Conservation (phyloP, 768 basidiomycete species). For the Floccularia luteovirens region DNA sequence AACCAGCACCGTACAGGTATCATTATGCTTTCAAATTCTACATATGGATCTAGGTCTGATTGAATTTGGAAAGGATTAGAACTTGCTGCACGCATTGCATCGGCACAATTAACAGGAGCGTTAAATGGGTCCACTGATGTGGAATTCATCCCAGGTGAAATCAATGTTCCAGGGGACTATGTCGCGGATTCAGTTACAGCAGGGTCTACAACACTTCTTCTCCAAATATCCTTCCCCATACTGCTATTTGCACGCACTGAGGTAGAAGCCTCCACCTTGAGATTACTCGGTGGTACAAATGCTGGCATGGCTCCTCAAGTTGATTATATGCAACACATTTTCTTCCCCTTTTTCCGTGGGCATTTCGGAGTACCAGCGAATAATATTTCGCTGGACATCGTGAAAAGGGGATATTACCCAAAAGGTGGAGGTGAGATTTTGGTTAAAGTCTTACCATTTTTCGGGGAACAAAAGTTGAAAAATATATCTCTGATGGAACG, state of each 20-base stretch:
- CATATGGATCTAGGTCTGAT: background rate
- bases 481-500: constrained; percentile 46
- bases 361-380: constrained; percentile 50
- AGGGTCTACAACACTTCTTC: constrained; percentile 61
- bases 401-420: constrained; percentile 63
- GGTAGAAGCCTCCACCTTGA: constrained; percentile 34
- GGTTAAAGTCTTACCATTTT: constrained; percentile 34
- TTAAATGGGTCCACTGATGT: constrained; percentile 42
- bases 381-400: constrained; percentile 36
- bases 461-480: constrained; percentile 26
- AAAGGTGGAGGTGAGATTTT: constrained; percentile 62
- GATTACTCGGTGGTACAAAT: constrained; percentile 67
- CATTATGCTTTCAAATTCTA: background rate
- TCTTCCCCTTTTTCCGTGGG: constrained; percentile 59
- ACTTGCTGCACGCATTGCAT: constrained; percentile 55
- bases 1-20: constrained; percentile 67
- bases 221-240: constrained; percentile 67
- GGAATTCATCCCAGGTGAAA: constrained; percentile 46
- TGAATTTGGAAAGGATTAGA: constrained; percentile 40
- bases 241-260: constrained; percentile 44
- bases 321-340: constrained; percentile 59
- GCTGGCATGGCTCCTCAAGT: constrained; percentile 66
- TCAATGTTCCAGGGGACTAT: constrained; percentile 32
- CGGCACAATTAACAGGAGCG: constrained; percentile 48
- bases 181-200: constrained; percentile 49